A percentile compares a stretch with the other conserved stretches of the same genome.
Conservation (phyloP, 108 stramenopile genomes). For the Pseudonitzschia pungens region DNA sequence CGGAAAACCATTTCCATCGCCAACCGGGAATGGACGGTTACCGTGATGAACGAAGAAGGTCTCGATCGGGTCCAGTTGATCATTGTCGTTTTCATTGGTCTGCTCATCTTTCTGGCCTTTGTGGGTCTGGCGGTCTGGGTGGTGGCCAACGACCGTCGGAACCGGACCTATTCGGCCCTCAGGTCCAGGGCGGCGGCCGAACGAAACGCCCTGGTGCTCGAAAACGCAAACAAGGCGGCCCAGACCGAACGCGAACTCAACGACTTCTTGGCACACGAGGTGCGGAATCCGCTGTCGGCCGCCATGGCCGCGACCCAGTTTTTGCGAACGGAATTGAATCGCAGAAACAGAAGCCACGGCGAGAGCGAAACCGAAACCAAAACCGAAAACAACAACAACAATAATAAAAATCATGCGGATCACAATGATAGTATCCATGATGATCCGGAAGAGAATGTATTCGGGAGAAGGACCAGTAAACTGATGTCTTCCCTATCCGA, state of each 20-base stretch:
- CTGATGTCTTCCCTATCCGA: no score
- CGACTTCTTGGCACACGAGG: constrained; percentile 54
- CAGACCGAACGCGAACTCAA: constrained; percentile 53
- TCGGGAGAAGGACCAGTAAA: background rate
- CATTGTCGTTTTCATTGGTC: constrained; percentile 30
- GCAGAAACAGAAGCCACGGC: constrained; percentile 15
- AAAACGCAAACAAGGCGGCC: constrained; percentile 44
- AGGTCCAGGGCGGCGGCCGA: constrained; percentile 39
- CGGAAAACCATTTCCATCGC: constrained; percentile 27
- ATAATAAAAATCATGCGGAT: background rate
- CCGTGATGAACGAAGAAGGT: constrained; percentile 25
- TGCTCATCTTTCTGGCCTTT: constrained; percentile 31
- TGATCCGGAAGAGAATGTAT: background rate
- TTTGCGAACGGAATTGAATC: constrained; percentile 28
- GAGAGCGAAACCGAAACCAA: no score
- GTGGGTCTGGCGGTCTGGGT: constrained; percentile 39
- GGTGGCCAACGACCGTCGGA: constrained; percentile 1
- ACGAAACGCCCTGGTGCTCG: constrained; percentile 44
- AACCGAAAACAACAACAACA: background rate
- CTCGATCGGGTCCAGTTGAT: background rate
- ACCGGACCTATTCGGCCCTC: constrained; percentile 5
- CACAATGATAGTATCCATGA: background rate
- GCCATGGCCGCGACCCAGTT: constrained; percentile 54
- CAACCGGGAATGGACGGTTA: constrained; percentile 41
- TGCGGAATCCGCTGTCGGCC: constrained; percentile 57